Evolutionary conservation across 1,139 yeast species (phyloP), one percentile per base, ranked within the genome.

Genomic region (Scheffersomyces quercinus): DNA sequence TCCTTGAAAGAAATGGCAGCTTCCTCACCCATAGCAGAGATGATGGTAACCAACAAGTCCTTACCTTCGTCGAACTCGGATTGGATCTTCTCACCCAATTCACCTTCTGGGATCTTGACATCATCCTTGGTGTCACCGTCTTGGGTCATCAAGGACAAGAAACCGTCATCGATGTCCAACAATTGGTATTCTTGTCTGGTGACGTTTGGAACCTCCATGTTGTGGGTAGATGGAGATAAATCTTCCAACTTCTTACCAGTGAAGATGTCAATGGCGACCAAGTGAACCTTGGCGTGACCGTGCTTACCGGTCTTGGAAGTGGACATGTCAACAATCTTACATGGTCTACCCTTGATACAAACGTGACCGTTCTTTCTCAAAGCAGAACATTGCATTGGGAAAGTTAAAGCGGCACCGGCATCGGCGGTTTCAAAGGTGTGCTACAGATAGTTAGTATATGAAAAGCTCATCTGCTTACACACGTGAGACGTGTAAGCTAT

Each of bases 271-370:
- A 87, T 85, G 73, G 98, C 98, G 60, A 93, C 97, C 81, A 93
- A 85, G 80, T 93, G 98, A 77, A 93, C 99, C 85, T 93, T 93
- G 74, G 99, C 99, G 93, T 93, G 99, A 80, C 99, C 99, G 87
- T 93, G 99, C 97, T 93, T 93, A 81, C 99, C 99, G 65, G 99
- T 93, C 88, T 93, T 93, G 69, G 99, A 93, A 70, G 99, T 93
- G 56, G 99, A 93, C 99, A 93, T 93, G 76, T 93, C 99, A 66
- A 93, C 95, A 76, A 93, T 93, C 87, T 93, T 93, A 85, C 99
- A 93, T 74, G 99, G 99, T 85, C 99, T 95, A 69, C 89, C 82
- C 83, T 95, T 95, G 81, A 93, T 93, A 65, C 85, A 95, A 72
- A 93, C 99, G 85, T 89, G 95, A 68, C 99, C 99, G 83, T 84